Base-by-base conservation (phyloP, 129 eudicot species). In the Helianthus annuus region DNA sequence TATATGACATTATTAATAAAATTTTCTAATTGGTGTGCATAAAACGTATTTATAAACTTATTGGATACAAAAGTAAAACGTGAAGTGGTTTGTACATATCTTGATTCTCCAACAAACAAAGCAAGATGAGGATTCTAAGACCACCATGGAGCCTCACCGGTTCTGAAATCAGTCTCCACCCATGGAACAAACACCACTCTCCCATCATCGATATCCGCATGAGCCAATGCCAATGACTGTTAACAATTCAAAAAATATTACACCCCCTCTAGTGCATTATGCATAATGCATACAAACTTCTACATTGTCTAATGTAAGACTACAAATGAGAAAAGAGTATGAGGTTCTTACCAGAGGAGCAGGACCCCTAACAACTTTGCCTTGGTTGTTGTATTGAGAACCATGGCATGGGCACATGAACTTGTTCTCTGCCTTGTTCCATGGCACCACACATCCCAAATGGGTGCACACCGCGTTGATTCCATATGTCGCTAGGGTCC, bases 331-430 rank as follows among this genome's bases (percentile, higher is more conserved):
- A 53, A 55, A 48, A 45, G 65, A 8, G n/a, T 38, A 9, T 1
- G 44, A 53, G 39, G 36, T 11, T 3, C 10, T 55, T 39, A 70
- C 74, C 53, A 52, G 66, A 65, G 97, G 99, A 79, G 99, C 99
- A 62, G 97, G 99, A 48, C 99, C 99, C 78, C 99, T 66, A 46
- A 95, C 87, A 68, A 90, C 99, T 72, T 62, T 88, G 66, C 99
- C 99, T 95, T 90, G 96, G 83, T 86, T 84, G 78, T 95, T 85
- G 90, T 95, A 95, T 55, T 90, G 99, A 12, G 99, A 95, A 71
- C 99, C 99, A 59, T 95, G 99, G 91, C 99, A 94, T 3, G 99
- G 99, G 87, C 97, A 95, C 79, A 90, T 82, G 86, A 95, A 95
- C 89, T 95, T 95, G 96, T 88, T 90, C 87, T 95, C 99, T 15